Percentiles rank a stretch among this genome's conserved stretches.
Conservation (phyloP, 306 rosid species). For the Carpinus viminea region DNA sequence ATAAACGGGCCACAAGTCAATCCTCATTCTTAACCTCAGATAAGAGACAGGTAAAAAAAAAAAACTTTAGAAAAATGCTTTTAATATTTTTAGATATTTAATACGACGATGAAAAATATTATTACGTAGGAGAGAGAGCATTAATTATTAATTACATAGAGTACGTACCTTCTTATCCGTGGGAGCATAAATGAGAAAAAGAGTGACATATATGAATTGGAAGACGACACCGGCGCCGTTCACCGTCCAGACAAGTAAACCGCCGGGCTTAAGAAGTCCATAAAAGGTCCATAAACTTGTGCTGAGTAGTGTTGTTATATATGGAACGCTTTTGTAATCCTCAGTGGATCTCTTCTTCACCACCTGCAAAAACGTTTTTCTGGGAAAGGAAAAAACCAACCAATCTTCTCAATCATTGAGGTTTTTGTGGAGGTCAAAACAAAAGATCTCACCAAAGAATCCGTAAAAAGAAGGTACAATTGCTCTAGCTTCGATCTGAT, state of each 20-base stretch:
- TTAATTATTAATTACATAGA: no score
- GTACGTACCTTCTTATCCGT: conserved; percentile 43
- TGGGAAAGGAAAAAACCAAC: neutral
- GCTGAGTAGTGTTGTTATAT: conserved; percentile 44
- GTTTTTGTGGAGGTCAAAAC: no score
- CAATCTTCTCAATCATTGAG: neutral
- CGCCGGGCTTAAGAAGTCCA: conserved; percentile 48
- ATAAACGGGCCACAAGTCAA: no score
- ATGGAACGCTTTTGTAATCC: conserved; percentile 46
- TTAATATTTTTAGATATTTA: no score
- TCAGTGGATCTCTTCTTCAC: conserved; percentile 59
- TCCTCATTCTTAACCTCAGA: no score
- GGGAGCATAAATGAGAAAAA: conserved; percentile 52
- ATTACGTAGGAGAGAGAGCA: no score
- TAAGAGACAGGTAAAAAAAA: no score
- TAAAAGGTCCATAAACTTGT: conserved; percentile 62
- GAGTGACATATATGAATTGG: conserved; percentile 41
- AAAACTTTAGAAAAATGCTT: no score
- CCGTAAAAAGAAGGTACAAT: no score
- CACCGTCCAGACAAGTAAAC: conserved; percentile 42
- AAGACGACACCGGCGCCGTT: conserved; percentile 50
- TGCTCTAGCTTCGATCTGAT: neutral
- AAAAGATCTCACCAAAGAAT: no score
- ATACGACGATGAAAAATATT: no score
- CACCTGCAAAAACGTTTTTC: conserved; percentile 47